A percentile compares a stretch with the other conserved stretches of the same genome.
Evolutionary conservation across 2,329 filamentous ascomycete species (phyloP).

Genomic region (Macrophomina phaseolina): DNA sequence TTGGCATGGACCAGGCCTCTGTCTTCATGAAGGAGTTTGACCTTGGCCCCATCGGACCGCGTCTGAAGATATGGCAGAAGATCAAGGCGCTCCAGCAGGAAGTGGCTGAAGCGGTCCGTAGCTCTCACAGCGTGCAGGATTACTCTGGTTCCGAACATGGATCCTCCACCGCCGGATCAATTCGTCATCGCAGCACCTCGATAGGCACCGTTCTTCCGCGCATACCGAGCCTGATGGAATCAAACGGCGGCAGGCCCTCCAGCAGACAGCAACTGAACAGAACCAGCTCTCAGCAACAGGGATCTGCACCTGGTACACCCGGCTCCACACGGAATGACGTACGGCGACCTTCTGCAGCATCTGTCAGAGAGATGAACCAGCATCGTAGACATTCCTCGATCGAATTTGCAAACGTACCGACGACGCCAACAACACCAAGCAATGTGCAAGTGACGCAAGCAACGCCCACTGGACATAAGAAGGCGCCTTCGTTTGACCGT

Average conservation of each 20-base stretch:
- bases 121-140: slow-evolving; percentile 6
- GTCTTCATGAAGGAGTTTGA: slow-evolving; percentile 96
- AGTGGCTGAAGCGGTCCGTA: slow-evolving; percentile 53
- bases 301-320: slow-evolving; percentile 6
- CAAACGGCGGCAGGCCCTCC: slow-evolving; percentile 37
- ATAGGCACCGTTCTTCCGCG: slow-evolving; percentile 46
- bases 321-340: slow-evolving; percentile 47
- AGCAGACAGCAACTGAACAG: slow-evolving; percentile 39
- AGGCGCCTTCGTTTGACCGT: slow-evolving; percentile 64
- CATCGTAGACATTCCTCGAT: slow-evolving; percentile 87
- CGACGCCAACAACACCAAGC: slow-evolving; percentile 34
- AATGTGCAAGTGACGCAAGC: slow-evolving; percentile 34
- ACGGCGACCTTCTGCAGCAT: slow-evolving; percentile 75
- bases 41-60: slow-evolving; percentile 84
- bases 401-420: slow-evolving; percentile 62
- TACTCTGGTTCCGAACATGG: slow-evolving; percentile 48
- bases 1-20: slow-evolving; percentile 95
- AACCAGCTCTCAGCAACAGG: slow-evolving; percentile 38
- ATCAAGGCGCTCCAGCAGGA: slow-evolving; percentile 92
- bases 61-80: slow-evolving; percentile 95
- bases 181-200: slow-evolving; percentile 40
- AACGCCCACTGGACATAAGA: slow-evolving; percentile 52
- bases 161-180: slow-evolving; percentile 30
- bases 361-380: slow-evolving; percentile 80
- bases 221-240: slow-evolving; percentile 45